These are phyloP conservation scores for Calonectria multiphialidica DNA, from an alignment of 2,329 filamentous ascomycete species.

Conservation along the genomic window DNA sequence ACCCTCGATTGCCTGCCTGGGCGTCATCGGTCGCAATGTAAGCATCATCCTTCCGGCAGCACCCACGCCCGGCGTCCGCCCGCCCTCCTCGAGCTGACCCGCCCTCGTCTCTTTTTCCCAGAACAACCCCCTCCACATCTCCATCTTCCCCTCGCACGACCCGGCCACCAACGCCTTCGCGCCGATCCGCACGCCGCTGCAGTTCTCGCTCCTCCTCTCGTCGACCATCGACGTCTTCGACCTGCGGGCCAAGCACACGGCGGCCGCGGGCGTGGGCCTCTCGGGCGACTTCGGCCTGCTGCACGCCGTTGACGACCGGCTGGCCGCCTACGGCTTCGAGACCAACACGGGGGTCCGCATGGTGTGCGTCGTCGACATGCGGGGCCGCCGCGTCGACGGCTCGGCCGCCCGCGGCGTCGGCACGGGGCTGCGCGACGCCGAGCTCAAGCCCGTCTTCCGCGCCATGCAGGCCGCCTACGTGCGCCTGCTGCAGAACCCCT, in stretches of 20 bases:
- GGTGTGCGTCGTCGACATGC: slow-evolving; percentile 91
- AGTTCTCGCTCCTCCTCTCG: slow-evolving; percentile 92
- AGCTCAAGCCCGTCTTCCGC: slow-evolving; percentile 90
- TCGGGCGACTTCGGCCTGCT: slow-evolving; percentile 92
- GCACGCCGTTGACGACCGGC: slow-evolving; percentile 91
- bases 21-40: slow-evolving; percentile 94
- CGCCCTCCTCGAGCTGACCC: not conserved
- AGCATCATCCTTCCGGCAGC: slow-evolving; percentile 42
- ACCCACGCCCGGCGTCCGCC: no score
- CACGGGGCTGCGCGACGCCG: slow-evolving; percentile 83
- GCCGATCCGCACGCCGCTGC: slow-evolving; percentile 79
- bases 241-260: slow-evolving; percentile 80
- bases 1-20: slow-evolving; percentile 91
- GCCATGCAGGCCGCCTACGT: slow-evolving; percentile 96
- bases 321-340: slow-evolving; percentile 95
- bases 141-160: slow-evolving; percentile 84
- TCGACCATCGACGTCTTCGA: slow-evolving; percentile 95
- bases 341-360: slow-evolving; percentile 96
- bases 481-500: slow-evolving; percentile 89
- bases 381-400: slow-evolving; percentile 70
- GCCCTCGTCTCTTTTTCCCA: slow-evolving; percentile 58
- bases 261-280: slow-evolving; percentile 59
- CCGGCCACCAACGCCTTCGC: slow-evolving; percentile 63
- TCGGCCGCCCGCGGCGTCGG: slow-evolving; percentile 52
- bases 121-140: slow-evolving; percentile 97